phyloP scores from a whole-genome alignment of 1,284 basidiomycete species.

The Mycosarcoma maydis region DNA sequence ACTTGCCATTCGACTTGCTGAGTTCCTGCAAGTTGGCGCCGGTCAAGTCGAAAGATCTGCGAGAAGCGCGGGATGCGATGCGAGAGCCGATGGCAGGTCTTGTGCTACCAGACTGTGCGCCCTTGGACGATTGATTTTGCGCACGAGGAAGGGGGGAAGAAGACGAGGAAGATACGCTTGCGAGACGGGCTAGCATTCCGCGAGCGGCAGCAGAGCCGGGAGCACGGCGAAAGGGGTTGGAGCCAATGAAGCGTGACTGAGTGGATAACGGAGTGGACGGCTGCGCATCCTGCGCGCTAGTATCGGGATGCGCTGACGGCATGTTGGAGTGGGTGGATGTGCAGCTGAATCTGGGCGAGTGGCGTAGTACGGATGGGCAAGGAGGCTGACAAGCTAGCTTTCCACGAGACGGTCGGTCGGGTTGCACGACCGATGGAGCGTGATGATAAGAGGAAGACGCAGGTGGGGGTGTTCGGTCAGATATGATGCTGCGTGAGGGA shows the following conservation, averaged over 20 bases:
- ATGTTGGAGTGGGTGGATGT: slow-evolving; percentile 5
- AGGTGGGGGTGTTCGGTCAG: no score
- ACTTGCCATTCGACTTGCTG: slow-evolving; percentile 46
- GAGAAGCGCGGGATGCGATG: slow-evolving; percentile 26
- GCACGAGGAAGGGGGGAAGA: not conserved
- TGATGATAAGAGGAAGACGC: no score
- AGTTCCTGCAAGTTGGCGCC: slow-evolving; percentile 45
- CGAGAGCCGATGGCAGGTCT: slow-evolving; percentile 31
- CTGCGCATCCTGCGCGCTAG: slow-evolving; percentile 14
- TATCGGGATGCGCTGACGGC: slow-evolving; percentile 6
- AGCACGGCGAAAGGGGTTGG: slow-evolving; percentile 27
- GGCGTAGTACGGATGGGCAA: not conserved
- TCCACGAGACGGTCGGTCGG: no score
- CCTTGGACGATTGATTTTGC: not conserved
- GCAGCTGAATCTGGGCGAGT: not conserved
- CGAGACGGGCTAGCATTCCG: slow-evolving; percentile 20
- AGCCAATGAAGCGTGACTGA: slow-evolving; percentile 15
- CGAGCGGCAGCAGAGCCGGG: slow-evolving; percentile 15
- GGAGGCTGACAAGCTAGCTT: no score
- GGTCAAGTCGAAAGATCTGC: slow-evolving; percentile 14
- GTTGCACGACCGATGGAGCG: no score
- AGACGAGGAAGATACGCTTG: slow-evolving; percentile 17
- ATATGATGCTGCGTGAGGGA: no score
- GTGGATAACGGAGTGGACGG: slow-evolving; percentile 17
- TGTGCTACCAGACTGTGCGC: slow-evolving; percentile 3